These are phyloP conservation scores for Hericium erinaceus DNA, from an alignment of 768 basidiomycete species.

Conservation along the genomic window DNA sequence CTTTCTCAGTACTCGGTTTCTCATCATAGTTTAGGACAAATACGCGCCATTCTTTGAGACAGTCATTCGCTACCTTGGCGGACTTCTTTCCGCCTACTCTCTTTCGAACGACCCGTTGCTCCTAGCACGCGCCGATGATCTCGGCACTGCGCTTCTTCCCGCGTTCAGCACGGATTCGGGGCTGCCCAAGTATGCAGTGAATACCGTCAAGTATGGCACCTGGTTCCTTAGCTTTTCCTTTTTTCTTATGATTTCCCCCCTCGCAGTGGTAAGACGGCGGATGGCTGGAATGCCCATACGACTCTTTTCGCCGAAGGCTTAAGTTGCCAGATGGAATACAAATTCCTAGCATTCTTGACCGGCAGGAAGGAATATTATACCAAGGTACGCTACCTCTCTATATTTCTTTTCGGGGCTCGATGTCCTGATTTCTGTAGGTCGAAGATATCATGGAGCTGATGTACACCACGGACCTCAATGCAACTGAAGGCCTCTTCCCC, in stretches of 20 bases:
- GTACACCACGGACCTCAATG: background rate
- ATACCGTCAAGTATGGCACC: constrained; percentile 44
- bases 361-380: constrained; percentile 56
- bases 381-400: constrained; percentile 29
- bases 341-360: constrained; percentile 72
- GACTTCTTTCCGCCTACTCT: constrained; percentile 75
- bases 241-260: background rate
- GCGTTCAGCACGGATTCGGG: constrained; percentile 63
- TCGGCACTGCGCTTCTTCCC: constrained; percentile 61
- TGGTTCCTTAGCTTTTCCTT: background rate
- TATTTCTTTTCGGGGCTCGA: background rate
- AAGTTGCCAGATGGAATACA: constrained; percentile 75
- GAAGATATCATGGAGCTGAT: constrained; percentile 36
- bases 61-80: constrained; percentile 88
- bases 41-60: constrained; percentile 40
- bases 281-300: background rate
- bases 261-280: background rate
- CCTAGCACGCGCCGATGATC: constrained; percentile 61
- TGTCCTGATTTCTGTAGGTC: constrained; percentile 27
- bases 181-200: constrained; percentile 58
- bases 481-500: background rate
- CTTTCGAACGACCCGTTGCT: constrained; percentile 54
- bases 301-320: constrained; percentile 67
- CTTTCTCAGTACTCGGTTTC: background rate
- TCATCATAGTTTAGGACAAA: background rate